A percentile compares a stretch with the other conserved stretches of the same genome.
Conservation (phyloP, 1,284 basidiomycete genomes). For the Ganoderma sinense region DNA sequence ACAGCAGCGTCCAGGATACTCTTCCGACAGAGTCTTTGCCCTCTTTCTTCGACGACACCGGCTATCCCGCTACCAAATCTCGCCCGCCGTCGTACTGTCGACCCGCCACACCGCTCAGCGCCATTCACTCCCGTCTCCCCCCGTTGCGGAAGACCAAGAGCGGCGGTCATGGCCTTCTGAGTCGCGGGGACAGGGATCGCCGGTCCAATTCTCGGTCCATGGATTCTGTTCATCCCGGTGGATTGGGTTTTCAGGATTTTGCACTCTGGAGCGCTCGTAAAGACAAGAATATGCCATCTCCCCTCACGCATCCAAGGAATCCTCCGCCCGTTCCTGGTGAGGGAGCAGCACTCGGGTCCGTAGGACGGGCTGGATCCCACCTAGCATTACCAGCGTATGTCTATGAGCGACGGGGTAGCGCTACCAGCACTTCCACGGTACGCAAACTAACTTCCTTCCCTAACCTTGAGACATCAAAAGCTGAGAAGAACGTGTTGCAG, state of each 20-base stretch:
- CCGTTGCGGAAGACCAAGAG: constrained; percentile 37
- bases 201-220: constrained; percentile 10
- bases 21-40: constrained; percentile 13
- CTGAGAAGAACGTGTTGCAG: constrained; percentile 18
- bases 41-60: constrained; percentile 33
- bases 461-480: not conserved
- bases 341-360: not conserved
- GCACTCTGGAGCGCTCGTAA: constrained; percentile 11
- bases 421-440: constrained; percentile 37
- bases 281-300: constrained; percentile 19
- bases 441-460: constrained; percentile 16
- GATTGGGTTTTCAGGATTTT: constrained; percentile 13
- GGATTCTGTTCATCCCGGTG: not conserved
- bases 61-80: constrained; percentile 26
- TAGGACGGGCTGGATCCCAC: constrained; percentile 10
- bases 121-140: constrained; percentile 37
- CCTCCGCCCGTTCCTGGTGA: constrained; percentile 30
- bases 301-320: constrained; percentile 31
- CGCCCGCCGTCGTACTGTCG: constrained; percentile 31
- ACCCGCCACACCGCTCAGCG: constrained; percentile 30
- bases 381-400: constrained; percentile 32
- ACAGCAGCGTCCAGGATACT: constrained; percentile 16
- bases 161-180: constrained; percentile 29
- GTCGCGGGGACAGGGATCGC: constrained; percentile 12
- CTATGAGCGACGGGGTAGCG: constrained; percentile 38